Evolutionary conservation across 768 basidiomycete species (phyloP).

Genomic region (Lactifluus subvellereus): DNA sequence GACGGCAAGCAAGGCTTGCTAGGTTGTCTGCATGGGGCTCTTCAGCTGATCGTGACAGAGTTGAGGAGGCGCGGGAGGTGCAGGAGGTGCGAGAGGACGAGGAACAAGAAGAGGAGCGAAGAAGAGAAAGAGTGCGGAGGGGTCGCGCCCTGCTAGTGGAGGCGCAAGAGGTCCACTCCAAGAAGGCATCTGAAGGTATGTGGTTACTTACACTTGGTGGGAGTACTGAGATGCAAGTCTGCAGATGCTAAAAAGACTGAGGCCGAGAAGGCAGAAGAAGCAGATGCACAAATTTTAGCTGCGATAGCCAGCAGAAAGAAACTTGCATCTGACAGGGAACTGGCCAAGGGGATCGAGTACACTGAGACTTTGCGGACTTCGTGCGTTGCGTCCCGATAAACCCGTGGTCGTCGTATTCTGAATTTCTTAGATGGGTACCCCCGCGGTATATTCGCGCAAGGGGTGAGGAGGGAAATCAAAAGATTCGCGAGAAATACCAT

Average conservation of each 20-base stretch:
- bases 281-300: conserved; percentile 84
- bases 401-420: not conserved
- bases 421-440: conserved; percentile 72
- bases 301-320: conserved; percentile 89
- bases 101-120: conserved; percentile 72
- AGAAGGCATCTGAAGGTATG: conserved; percentile 76
- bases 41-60: conserved; percentile 47
- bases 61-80: conserved; percentile 48
- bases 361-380: conserved; percentile 78
- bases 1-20: conserved; percentile 76
- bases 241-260: conserved; percentile 83
- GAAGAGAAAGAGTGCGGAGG: conserved; percentile 68
- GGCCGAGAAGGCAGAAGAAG: conserved; percentile 77
- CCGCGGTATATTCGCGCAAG: conserved; percentile 77
- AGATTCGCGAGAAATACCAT: conserved; percentile 83
- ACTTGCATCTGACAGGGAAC: conserved; percentile 86
- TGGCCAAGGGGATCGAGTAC: conserved; percentile 90
- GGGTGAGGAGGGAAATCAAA: conserved; percentile 60
- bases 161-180: conserved; percentile 89
- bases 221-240: not conserved
- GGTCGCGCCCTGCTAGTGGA: conserved; percentile 87
- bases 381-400: conserved; percentile 41
- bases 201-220: not conserved
- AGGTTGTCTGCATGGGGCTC: conserved; percentile 62
- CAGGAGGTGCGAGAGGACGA: conserved; percentile 59